Evolutionary conservation across 2,329 filamentous ascomycete species (phyloP), one percentile per base, ranked within the genome.

Genomic region (Alternaria novae-zelandiae): DNA sequence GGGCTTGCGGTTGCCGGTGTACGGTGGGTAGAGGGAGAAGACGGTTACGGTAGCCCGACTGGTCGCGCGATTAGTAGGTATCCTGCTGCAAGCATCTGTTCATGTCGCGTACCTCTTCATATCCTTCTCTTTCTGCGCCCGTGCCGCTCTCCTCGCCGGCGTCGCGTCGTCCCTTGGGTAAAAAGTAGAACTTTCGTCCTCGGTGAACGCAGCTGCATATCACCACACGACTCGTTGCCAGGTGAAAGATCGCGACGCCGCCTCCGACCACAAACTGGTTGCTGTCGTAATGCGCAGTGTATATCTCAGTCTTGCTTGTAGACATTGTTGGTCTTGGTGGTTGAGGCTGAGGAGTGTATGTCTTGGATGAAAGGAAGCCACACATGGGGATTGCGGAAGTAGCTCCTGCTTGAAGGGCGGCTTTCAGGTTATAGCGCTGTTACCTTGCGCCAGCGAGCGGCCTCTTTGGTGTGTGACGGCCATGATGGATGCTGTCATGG

Each of bases 211-310:
- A 84, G 64, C 81, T 83, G 74, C 84, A 85, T 11, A 86, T 70
- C 1, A 86, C 83, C 2, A 85, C 83, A 43, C 83, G 74, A 6
- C 71, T 70, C 8, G 79, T 78, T 1, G 82, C 81, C 23, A 86
- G 67, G 65, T 86, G 84, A 73, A 86, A 86, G 44, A 86, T 86
- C 2, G 83, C 83, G 0, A 84, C 82, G 13, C 84, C 84, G 5
- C 70, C 75, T 15, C 75, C 75, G 3, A 74, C 65, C 3, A 78
- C 69, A 46, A 79, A 71, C 12, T 75, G 61, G n/a, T 73, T 64
- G 41, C 74, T 69, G 13, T 76, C 45, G 36, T 70, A 78, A n/a
- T 77, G 73, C 10, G 73, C 74, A 10, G 68, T 64, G 17, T 51
- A 56, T 12, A 45, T 28, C 46, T 51, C 32, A n/a, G 25, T 54